Conservation (phyloP, 208 protist genomes). For the Wallacemonas sp. region DNA sequence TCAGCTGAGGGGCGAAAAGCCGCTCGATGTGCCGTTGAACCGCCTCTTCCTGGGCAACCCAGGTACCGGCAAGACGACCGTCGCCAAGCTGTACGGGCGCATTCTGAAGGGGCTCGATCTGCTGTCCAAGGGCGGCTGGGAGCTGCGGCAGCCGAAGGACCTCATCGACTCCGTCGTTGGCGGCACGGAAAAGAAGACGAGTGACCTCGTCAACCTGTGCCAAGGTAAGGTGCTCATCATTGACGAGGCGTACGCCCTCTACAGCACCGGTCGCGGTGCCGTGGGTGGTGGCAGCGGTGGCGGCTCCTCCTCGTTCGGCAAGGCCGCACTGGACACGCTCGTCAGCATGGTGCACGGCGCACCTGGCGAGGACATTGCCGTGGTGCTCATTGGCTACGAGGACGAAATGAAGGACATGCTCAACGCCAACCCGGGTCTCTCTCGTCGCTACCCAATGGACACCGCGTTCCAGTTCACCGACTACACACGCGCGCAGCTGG, state of each 20-base stretch:
- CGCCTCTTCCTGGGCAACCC: not conserved
- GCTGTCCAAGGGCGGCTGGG: not conserved
- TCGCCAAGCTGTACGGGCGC: not conserved
- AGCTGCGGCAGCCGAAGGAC: not conserved
- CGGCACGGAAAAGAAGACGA: not conserved
- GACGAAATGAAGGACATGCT: too few relatives aligned
- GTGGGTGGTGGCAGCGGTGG: too few relatives aligned
- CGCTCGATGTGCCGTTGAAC: not conserved
- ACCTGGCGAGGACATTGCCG: not conserved
- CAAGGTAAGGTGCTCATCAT: not conserved
- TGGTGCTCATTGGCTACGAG: not conserved
- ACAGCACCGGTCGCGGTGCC: not conserved
- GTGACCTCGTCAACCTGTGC: not conserved
- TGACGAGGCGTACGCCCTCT: not conserved
- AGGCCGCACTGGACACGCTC: not conserved
- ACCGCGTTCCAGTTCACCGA: too few relatives aligned
- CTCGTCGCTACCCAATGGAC: too few relatives aligned
- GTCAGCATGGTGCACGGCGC: not conserved
- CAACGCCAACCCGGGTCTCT: too few relatives aligned
- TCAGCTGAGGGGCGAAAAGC: not conserved
- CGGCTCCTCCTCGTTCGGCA: too few relatives aligned
- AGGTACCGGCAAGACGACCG: not conserved
- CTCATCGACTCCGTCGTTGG: not conserved
- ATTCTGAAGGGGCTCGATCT: not conserved
- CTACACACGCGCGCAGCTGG: too few relatives aligned